Evolutionary conservation across 129 eudicot species (phyloP), one percentile per base, ranked within the genome.

Genomic region (Helichrysum umbraculigerum): DNA sequence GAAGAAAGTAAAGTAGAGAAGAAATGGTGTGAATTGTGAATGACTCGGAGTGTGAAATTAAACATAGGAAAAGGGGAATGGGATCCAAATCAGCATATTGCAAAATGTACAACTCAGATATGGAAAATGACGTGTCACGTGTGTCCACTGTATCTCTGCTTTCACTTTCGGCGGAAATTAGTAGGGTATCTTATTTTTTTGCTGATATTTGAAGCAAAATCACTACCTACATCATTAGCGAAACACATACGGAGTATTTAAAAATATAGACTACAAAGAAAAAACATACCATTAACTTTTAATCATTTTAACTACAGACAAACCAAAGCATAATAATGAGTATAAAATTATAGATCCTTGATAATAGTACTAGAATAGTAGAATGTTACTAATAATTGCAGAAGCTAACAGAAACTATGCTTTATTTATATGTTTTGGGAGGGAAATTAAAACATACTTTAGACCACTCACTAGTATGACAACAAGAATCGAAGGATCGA

Each of bases 81-180:
- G 73, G 78, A 64, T 79, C 83, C 78, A 19, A 51, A 42, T 79
- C 83, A 79, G 78, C 78, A 35, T 16, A 52, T 20, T 6, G 32
- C 21, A 16, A 25, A 32, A 5, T 72, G 51, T 65, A 79, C 83
- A 79, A 51, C 73, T 71, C 66, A 64, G 58, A 67, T 35, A 51
- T 72, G 78, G 68, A 65, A 56, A 35, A 64, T 79, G 83, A 79
- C 78, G 78, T 72, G 83, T 79, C 78, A 65, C 34, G 30, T 61
- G 68, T 65, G 58, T 79, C 60, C 52, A 22, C 50, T 33, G 74
- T 68, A 56, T 67, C 74, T 72, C 64, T 72, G 68, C 68, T 64
- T 61, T 66, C 66, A 47, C 85, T 81, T 81, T 81, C 85, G 85
- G 85, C 78, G 81, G 74, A 81, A 76, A 76, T 33, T 75, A 52